Percentiles rank a stretch among this genome's conserved stretches.
These are phyloP conservation scores for Alternaria solani DNA, from an alignment of 2,329 filamentous ascomycete genomes.

Conservation along the genomic window DNA sequence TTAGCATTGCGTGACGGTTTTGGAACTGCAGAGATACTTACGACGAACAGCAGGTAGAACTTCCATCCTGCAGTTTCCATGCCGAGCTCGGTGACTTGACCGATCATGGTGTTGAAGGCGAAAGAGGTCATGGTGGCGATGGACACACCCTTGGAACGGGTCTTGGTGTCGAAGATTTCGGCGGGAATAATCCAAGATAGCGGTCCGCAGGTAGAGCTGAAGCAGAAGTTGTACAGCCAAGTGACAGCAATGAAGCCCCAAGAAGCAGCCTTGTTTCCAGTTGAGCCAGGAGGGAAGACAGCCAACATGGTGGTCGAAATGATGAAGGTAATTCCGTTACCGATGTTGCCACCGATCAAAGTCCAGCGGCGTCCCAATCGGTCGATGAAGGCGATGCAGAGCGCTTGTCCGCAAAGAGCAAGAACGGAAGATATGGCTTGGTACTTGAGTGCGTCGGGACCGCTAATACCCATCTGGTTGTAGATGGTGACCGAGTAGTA, in stretches of 20 bases:
- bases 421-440: slow-evolving; percentile 78
- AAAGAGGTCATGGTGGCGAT: slow-evolving; percentile 77
- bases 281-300: slow-evolving; percentile 67
- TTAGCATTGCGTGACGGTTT: background rate
- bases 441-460: slow-evolving; percentile 73
- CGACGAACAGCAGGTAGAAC: slow-evolving; percentile 68
- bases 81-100: slow-evolving; percentile 70
- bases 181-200: slow-evolving; percentile 71
- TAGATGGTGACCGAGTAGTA: slow-evolving; percentile 77
- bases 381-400: slow-evolving; percentile 75
- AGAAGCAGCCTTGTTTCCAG: slow-evolving; percentile 63
- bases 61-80: slow-evolving; percentile 63
- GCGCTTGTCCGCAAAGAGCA: slow-evolving; percentile 71
- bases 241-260: slow-evolving; percentile 81
- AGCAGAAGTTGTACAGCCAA: slow-evolving; percentile 83
- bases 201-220: slow-evolving; percentile 74
- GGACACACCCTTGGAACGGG: slow-evolving; percentile 76
- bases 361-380: slow-evolving; percentile 74
- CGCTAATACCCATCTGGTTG: slow-evolving; percentile 71
- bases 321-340: slow-evolving; percentile 77
- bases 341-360: slow-evolving; percentile 74
- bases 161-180: slow-evolving; percentile 80
- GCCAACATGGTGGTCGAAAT: slow-evolving; percentile 67
- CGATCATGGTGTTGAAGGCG: slow-evolving; percentile 80
- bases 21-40: slow-evolving; percentile 36